Percentiles rank a stretch among this genome's conserved stretches.
These are phyloP conservation scores for Tolypocladium album DNA, from an alignment of 2,329 filamentous ascomycete species.

Conservation along the genomic window DNA sequence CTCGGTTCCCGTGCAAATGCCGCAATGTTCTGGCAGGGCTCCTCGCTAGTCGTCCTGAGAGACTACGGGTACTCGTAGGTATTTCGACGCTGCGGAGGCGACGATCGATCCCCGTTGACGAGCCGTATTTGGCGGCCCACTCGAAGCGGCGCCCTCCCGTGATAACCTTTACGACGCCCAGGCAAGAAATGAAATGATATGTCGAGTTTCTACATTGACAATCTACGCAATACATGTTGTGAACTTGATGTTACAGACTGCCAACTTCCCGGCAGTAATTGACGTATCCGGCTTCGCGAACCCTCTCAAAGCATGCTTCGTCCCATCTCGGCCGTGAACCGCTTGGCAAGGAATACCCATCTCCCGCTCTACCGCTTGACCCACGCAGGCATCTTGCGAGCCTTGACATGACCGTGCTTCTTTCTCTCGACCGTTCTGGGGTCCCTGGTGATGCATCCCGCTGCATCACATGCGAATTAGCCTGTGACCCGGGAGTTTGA, in stretches of 20 bases:
- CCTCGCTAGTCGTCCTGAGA: neutral
- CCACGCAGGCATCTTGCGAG: constrained; percentile 96
- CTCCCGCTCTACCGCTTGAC: constrained; percentile 60
- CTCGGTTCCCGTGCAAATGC: neutral
- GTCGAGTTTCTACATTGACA: neutral
- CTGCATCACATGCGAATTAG: constrained; percentile 35
- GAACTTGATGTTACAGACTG: neutral
- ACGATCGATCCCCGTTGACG: neutral
- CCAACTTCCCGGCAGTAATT: neutral
- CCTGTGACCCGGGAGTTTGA: neutral
- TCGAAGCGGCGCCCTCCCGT: neutral
- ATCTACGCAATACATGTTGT: neutral
- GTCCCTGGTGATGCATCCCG: constrained; percentile 87
- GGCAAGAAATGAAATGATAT: too few species aligned
- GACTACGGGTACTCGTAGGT: too few species aligned
- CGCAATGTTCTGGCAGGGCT: neutral
- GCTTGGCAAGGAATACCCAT: neutral
- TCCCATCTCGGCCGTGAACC: neutral
- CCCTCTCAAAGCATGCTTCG: neutral
- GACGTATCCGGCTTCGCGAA: neutral
- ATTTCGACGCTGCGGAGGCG: neutral
- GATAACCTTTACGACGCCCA: neutral
- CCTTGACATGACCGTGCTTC: constrained; percentile 93
- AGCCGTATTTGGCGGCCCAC: neutral
- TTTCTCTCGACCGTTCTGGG: constrained; percentile 91